Evolutionary conservation across 208 protist species (phyloP), one percentile per base, ranked within the genome.

Genomic region (Trypanosoma scelopori): DNA sequence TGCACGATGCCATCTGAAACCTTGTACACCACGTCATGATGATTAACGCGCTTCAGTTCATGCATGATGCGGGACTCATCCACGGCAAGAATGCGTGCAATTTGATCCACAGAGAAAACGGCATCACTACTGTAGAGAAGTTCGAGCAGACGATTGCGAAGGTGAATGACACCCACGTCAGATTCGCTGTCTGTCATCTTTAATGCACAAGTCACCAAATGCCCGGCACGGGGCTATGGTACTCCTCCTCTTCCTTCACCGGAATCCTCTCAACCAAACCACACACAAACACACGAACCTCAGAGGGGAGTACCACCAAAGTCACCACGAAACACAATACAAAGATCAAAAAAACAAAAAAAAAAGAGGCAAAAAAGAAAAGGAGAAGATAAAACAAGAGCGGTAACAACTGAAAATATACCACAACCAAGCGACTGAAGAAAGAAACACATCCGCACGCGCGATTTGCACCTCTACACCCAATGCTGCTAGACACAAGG

Each of bases 21-120:
- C 16, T 72, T 58, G 49, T 61, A 72, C 25, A 60, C 41, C 16
- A 72, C 12, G 22, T 65, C 67, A 13, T 52, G 16, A 20, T 63
- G 53, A 32, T 55, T 7, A 1, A 46, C 23, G 11, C 39, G 57
- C 47, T 68, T 52, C 11, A 74, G 42, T 39, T 76, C 64, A 42
- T 64, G 35, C 15, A 71, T 15, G 57, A 76, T 32, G 4, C 47
- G 6, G 15, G 55, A 56, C 39, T 71, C 47, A 27, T 72, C 47
- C 25, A 74, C 62, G 39, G 67, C 83, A 7, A 89, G 66, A 45
- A 89, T 86, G 5, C 69, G 49, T 28, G 77, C 76, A 20, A 85
- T 52, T 47, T 89, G 80, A 18, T 71, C 63, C 3, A 84, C 63
- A 27, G 65, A 68, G 16, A 89, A 58, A 30, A 72, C 64, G 27